Conservation (phyloP, 2,329 filamentous ascomycete genomes). For the Fusarium staphyleae region DNA sequence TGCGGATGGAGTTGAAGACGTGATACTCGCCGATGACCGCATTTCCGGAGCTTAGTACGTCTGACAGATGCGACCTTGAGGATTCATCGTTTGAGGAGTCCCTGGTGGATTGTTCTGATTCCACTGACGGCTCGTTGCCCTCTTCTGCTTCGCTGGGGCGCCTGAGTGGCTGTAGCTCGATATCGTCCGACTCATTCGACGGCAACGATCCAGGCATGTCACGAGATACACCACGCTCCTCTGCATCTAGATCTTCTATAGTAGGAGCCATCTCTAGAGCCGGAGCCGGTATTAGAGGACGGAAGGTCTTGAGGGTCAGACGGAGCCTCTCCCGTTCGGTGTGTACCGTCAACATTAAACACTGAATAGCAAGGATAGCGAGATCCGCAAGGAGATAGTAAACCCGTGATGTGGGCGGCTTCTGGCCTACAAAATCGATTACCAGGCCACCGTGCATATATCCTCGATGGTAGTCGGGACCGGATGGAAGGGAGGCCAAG, state of each 20-base stretch:
- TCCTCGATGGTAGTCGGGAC: conserved; percentile 67
- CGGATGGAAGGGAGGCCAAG: conserved; percentile 60
- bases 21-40: conserved; percentile 62
- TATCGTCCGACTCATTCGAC: conserved; percentile 50
- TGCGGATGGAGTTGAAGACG: conserved; percentile 57
- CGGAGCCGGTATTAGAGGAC: conserved; percentile 43
- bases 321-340: conserved; percentile 65
- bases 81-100: conserved; percentile 41
- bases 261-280: conserved; percentile 42
- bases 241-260: conserved; percentile 61
- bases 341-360: conserved; percentile 69
- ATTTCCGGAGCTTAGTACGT: conserved; percentile 63
- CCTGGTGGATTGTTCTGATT: conserved; percentile 40
- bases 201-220: conserved; percentile 47
- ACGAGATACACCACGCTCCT: conserved; percentile 61
- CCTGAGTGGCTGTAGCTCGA: conserved; percentile 54
- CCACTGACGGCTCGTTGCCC: conserved; percentile 38
- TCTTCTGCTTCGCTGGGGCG: conserved; percentile 36
- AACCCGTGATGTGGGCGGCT: conserved; percentile 63
- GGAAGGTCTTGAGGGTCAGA: conserved; percentile 53
- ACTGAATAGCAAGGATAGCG: conserved; percentile 64
- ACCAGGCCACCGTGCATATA: conserved; percentile 73
- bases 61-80: conserved; percentile 51
- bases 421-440: conserved; percentile 73
- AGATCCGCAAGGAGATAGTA: conserved; percentile 64